Base-by-base conservation (phyloP, 2,329 filamentous ascomycete genomes). In the Colletotrichum truncatum region DNA sequence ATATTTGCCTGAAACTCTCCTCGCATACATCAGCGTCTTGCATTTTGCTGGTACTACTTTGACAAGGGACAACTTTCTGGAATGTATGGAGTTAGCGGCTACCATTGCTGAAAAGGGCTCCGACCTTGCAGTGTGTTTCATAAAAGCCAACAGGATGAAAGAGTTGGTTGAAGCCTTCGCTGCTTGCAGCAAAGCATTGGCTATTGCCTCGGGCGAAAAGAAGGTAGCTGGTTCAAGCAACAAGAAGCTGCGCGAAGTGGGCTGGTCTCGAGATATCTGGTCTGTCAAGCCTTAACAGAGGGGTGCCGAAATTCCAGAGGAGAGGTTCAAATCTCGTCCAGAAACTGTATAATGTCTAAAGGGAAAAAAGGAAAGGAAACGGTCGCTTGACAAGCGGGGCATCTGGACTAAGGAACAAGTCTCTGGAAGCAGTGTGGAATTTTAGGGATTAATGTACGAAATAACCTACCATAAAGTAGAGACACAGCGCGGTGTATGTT, bases 41-140 rank as follows among this genome's bases (percentile, higher is more conserved):
- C 92, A 97, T 75, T 92, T 91, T 73, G 91, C 92, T 0, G 93
- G 93, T 4, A 89, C 89, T 48, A 85, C 88, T 51, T 81, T 97
- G 43, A 91, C 89, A 46, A 89, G 93, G 43, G 92, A 95, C 64
- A 87, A 91, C 69, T 84, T 97, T 16, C 85, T 96, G 25, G 90
- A 95, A 73, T 92, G 91, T 72, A 95, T 99, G 92, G 93, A 97
- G 64, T 82, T 99, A 14, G 90, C 93, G 1, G 89, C 90, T 1
- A 75, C 89, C 2, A 86, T 97, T 53, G 93, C 95, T 2, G 89
- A 91, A 61, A 87, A 89, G 68, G 86, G 85, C 66, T 89, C 89
- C 23, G 89, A 91, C 69, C 78, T 95, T 39, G 87, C 90, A 2
- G 78, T 82, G 23, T 85, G 87, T 45, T 92, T 96, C 70, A 77